Percentiles rank a stretch among this genome's conserved stretches.
These are phyloP conservation scores for Cladobotryum protrusum DNA, from an alignment of 2,329 filamentous ascomycete species.

Conservation along the genomic window DNA sequence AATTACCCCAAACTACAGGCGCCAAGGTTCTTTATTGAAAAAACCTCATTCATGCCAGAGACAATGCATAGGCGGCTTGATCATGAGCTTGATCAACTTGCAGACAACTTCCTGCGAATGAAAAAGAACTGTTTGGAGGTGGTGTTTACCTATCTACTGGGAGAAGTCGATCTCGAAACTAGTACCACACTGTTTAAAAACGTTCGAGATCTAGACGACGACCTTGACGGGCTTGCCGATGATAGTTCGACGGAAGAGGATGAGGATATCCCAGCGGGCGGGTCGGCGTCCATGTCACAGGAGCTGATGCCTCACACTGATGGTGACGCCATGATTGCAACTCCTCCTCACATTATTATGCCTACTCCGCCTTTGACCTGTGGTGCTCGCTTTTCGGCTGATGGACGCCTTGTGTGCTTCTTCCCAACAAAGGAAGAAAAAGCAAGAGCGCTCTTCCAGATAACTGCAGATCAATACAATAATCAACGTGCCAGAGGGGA, in stretches of 20 bases:
- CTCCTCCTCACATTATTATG: conserved; percentile 45
- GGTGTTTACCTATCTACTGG: conserved; percentile 56
- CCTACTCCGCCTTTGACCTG: conserved; percentile 53
- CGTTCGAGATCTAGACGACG: conserved; percentile 56
- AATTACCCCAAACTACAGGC: conserved; percentile 53
- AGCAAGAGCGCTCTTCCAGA: conserved; percentile 43
- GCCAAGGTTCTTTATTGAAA: conserved; percentile 55
- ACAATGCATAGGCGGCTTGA: conserved; percentile 46
- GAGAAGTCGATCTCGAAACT: conserved; percentile 54
- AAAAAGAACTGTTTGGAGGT: conserved; percentile 58
- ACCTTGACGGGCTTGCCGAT: conserved; percentile 52
- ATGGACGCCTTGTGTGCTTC: conserved; percentile 60
- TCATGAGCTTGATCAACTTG: conserved; percentile 51
- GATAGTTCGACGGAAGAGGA: conserved; percentile 86
- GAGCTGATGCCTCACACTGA: conserved; percentile 51
- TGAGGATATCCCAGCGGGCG: conserved; percentile 44
- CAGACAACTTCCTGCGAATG: conserved; percentile 47
- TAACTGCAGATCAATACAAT: conserved; percentile 34
- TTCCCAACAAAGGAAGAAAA: conserved; percentile 63
- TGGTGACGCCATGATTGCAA: conserved; percentile 46
- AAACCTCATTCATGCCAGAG: conserved; percentile 55
- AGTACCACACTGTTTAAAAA: conserved; percentile 58
- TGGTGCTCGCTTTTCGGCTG: conserved; percentile 55
- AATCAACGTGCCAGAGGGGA: conserved; percentile 47
- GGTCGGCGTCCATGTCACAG: conserved; percentile 55